Conservation (phyloP, 768 basidiomycete genomes). For the Tubosaeta sp. region DNA sequence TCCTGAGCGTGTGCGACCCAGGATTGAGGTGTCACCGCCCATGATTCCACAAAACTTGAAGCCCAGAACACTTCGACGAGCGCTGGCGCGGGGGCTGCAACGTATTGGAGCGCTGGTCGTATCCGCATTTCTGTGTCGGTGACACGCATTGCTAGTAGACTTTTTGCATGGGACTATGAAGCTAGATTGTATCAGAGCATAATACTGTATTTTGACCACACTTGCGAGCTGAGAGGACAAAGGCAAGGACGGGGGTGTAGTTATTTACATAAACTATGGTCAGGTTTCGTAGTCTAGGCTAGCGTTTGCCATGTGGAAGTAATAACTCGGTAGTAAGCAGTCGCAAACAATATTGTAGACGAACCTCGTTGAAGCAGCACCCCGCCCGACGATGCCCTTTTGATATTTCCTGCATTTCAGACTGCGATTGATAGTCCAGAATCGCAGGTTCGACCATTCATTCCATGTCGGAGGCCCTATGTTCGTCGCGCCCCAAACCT, state of each 20-base stretch:
- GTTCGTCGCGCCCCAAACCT: slow-evolving; percentile 25
- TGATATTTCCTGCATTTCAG: slow-evolving; percentile 13
- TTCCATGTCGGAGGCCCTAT: slow-evolving; percentile 25
- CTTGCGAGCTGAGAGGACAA: slow-evolving; percentile 4
- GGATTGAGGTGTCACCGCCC: slow-evolving; percentile 16
- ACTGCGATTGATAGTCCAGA: slow-evolving; percentile 13
- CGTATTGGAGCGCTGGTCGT: slow-evolving; percentile 28
- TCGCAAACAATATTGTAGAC: slow-evolving; percentile 28
- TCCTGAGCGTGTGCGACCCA: slow-evolving; percentile 19
- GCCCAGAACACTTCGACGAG: slow-evolving; percentile 20
- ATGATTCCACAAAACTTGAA: slow-evolving; percentile 23
- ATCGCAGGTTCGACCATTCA: slow-evolving; percentile 18
- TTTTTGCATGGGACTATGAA: slow-evolving; percentile 25
- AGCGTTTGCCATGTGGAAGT: slow-evolving; percentile 19
- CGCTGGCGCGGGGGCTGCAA: slow-evolving; percentile 22
- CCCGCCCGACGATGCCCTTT: slow-evolving; percentile 27
- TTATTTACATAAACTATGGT: slow-evolving; percentile 31
- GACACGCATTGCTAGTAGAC: slow-evolving; percentile 13
- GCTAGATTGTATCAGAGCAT: slow-evolving; percentile 17
- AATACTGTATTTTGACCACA: slow-evolving; percentile 20
- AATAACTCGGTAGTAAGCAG: slow-evolving; percentile 27
- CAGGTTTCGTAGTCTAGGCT: slow-evolving; percentile 7
- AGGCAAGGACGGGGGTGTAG: slow-evolving; percentile 10
- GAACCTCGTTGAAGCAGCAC: slow-evolving; percentile 19
- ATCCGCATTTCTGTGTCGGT: slow-evolving; percentile 29